These are phyloP conservation scores for Trichoderma atroviride DNA, from an alignment of 2,329 filamentous ascomycete genomes.

Conservation along the genomic window DNA sequence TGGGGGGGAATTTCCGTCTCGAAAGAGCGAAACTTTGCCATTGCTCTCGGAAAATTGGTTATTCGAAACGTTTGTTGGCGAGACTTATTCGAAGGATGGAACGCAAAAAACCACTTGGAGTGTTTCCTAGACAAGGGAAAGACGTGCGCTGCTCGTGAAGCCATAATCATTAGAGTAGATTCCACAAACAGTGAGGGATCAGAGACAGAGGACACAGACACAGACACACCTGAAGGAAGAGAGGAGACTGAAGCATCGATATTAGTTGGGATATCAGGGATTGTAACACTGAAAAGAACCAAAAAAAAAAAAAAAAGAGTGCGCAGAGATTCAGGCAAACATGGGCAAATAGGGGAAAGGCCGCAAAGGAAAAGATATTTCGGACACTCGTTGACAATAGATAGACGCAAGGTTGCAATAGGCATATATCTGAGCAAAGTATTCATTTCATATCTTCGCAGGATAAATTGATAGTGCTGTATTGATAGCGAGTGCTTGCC, in stretches of 20 bases:
- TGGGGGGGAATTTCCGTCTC: too few relatives aligned
- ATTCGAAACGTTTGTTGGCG: too few relatives aligned
- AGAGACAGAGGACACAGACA: not conserved
- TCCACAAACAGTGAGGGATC: not conserved
- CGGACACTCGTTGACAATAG: not conserved
- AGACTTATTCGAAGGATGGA: too few relatives aligned
- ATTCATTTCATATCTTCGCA: not conserved
- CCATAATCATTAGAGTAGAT: not conserved
- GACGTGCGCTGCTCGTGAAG: too few relatives aligned
- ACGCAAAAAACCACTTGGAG: too few relatives aligned
- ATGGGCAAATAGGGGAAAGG: not conserved
- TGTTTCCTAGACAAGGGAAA: not conserved
- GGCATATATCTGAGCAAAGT: not conserved
- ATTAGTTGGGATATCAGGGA: not conserved
- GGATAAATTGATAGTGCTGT: not conserved
- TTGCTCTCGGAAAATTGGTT: too few relatives aligned
- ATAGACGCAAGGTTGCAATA: not conserved
- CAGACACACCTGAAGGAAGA: not conserved
- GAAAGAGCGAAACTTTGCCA: too few relatives aligned
- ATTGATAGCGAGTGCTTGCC: not conserved
- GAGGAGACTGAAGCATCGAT: not conserved
- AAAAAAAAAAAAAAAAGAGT: not conserved
- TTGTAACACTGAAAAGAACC: not conserved
- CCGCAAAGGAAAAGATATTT: not conserved
- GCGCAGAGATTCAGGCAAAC: not conserved